phyloP scores from a whole-genome alignment of 345 rosid genomes.

The Nasturtium officinale region DNA sequence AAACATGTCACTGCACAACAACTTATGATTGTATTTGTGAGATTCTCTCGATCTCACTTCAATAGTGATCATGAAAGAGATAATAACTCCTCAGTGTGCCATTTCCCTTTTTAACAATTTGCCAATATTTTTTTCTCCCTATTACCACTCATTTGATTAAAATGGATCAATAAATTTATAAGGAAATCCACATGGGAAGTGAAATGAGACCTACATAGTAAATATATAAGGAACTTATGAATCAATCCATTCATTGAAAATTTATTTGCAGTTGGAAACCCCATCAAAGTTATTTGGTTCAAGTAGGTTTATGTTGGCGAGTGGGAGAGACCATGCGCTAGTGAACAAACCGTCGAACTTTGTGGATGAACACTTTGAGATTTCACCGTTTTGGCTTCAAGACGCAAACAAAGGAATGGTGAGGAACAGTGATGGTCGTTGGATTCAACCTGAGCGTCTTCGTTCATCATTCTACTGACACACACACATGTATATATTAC shows the following conservation, averaged over 20 bases:
- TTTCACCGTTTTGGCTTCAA: constrained; percentile 87
- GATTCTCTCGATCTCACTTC: constrained; percentile 37
- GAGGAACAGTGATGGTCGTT: constrained; percentile 65
- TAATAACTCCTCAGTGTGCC: constrained; percentile 8
- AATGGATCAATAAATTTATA: background rate
- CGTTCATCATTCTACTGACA: constrained; percentile 63
- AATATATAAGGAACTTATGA: background rate
- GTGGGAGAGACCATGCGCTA: constrained; percentile 76
- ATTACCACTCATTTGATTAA: constrained; percentile 10
- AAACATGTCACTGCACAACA: constrained; percentile 37
- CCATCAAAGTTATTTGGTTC: background rate
- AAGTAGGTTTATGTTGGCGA: constrained; percentile 53
- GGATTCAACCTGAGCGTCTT: constrained; percentile 77
- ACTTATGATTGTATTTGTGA: constrained; percentile 39
- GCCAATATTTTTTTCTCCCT: constrained; percentile 16
- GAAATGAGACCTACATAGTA: background rate
- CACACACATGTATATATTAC: too few species aligned
- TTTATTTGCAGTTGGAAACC: background rate
- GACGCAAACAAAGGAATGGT: constrained; percentile 78
- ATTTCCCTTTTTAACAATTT: constrained; percentile 29
- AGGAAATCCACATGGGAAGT: background rate
- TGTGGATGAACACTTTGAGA: constrained; percentile 70
- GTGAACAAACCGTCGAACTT: constrained; percentile 83
- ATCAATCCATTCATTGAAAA: background rate
- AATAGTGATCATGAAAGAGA: constrained; percentile 37